Evolutionary conservation across 768 basidiomycete species (phyloP), one percentile per base, ranked within the genome.

Genomic region (Russula sp.): DNA sequence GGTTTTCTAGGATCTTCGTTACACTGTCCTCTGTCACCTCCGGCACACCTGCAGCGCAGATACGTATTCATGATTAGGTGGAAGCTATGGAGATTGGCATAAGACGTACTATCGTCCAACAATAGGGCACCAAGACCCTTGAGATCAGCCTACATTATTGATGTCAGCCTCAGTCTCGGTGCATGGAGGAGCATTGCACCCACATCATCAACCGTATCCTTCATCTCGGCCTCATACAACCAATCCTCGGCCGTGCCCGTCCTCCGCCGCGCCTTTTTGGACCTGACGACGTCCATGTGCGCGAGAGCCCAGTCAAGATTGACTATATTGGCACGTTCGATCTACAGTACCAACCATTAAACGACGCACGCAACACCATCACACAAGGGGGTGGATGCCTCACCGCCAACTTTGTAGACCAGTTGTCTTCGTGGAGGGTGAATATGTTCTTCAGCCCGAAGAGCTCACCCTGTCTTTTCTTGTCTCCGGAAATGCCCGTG

Each of bases 371-470:
- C 49, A 1, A 29, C 14, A 46, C 18, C 7, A 57, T 16, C 25
- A 0, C 20, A 20, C 25, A 29, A 3, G 25, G n/a, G 8, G 13
- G 8, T 3, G 43, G 38, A 51, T n/a, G 22, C 50, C 82, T 60
- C 75, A 90, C 90, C 61, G 84, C 80, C 72, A 81, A 79, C 72
- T 92, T 90, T 0, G 89, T 93, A 41, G 87, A 81, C 9, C 86
- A 75, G 16, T 78, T 83, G 61, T 78, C 76, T 68, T 90, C 88
- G 63, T 89, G 84, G 34, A 93, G 76, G 65, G 78, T 83, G 74
- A 95, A 93, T 39, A 95, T 90, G 67, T 95, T 95, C 69, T 86
- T 83, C 50, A 88, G 76, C 4, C 93, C 93, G 67, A 91, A 95
- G 2, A 94, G 79, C 68, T 94, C 92, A 35, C 91, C 93, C 68